Base-by-base conservation (phyloP, 805 yeast genomes). In the Starmerella scarabaei region DNA sequence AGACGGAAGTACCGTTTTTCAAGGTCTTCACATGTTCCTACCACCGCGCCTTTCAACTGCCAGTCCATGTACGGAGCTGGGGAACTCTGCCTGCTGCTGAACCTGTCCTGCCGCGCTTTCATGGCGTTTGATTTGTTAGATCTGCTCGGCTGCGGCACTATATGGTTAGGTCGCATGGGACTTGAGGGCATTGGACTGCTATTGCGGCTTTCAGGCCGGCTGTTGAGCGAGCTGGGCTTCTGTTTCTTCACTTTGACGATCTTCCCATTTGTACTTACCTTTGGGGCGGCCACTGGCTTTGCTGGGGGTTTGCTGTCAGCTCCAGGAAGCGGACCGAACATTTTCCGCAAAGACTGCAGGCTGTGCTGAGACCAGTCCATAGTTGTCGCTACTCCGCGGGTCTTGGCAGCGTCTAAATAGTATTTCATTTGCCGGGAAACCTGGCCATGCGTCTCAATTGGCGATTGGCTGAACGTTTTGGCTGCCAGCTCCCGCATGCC, bases 1-100 rank as follows among this genome's bases (percentile, higher is more conserved):
- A 91, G 62, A 44, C 97, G 68, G 19, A 84, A 62, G 55, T 85
- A 88, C 33, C 72, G 65, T 58, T 88, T 91, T 50, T 85, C 95
- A 19, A 88, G 56, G 1, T 55, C 64, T 38, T 67, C 67, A 52
- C 80, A 69, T 1, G 72, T 67, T 0, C 98, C 98, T 9, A 79
- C 65, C 3, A 75, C 41, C 5, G 58, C 55, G 20, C 50, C 50
- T 6, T 19, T 23, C 14, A 38, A 32, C 16, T 37, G 40, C 17
- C 37, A 4, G 31, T 43, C 49, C 24, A 37, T 34, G 19, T 46
- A 42, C 3, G 47, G 49, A 2, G 43, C 12, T 12, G 36, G 33
- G 5, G 33, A 14, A n/a, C 31, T 28, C 17, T 15, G 17, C 14
- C 15, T 15, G 14, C n/a, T 8, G 6, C 31, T n/a, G 15, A 28